Evolutionary conservation across 768 basidiomycete genomes (phyloP).

Genomic region (Termitomyces sp.): DNA sequence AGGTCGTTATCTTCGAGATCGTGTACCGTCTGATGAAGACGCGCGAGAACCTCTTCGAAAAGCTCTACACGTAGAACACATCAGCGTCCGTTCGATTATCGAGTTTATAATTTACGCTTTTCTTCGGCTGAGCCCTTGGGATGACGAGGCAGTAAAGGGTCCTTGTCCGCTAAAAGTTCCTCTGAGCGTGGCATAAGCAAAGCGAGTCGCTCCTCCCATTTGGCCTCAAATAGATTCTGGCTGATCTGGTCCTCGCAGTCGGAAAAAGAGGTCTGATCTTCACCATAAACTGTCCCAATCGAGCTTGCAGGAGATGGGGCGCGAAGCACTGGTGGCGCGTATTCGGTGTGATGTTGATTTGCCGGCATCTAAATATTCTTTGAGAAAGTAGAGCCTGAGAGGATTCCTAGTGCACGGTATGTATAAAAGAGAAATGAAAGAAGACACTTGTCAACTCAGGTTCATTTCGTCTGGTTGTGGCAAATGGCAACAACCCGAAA

Average conservation of each 20-base stretch:
- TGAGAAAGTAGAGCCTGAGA: background rate
- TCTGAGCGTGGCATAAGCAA: constrained; percentile 33
- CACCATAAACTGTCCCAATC: constrained; percentile 41
- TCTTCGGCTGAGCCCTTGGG: constrained; percentile 27
- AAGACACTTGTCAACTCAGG: no score
- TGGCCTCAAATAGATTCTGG: constrained; percentile 37
- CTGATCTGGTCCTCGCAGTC: constrained; percentile 39
- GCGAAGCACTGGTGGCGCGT: constrained; percentile 44
- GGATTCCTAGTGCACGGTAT: background rate
- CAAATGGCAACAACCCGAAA: no score
- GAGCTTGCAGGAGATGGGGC: constrained; percentile 51
- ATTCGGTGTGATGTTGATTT: constrained; percentile 37
- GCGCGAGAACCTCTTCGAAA: constrained; percentile 32
- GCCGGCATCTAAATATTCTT: constrained; percentile 14
- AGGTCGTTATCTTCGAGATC: constrained; percentile 45
- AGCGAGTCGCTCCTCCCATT: constrained; percentile 37
- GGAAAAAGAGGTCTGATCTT: constrained; percentile 42
- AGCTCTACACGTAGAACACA: constrained; percentile 19
- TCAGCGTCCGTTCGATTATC: background rate
- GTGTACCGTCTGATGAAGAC: constrained; percentile 33
- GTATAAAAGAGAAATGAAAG: background rate
- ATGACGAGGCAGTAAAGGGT: constrained; percentile 33
- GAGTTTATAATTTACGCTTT: constrained; percentile 25
- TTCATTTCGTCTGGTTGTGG: no score
- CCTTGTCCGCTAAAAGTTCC: constrained; percentile 36